Evolutionary conservation across 257 asterid genomes (phyloP), one percentile per base, ranked within the genome.

Genomic region (Solanum tarijense): DNA sequence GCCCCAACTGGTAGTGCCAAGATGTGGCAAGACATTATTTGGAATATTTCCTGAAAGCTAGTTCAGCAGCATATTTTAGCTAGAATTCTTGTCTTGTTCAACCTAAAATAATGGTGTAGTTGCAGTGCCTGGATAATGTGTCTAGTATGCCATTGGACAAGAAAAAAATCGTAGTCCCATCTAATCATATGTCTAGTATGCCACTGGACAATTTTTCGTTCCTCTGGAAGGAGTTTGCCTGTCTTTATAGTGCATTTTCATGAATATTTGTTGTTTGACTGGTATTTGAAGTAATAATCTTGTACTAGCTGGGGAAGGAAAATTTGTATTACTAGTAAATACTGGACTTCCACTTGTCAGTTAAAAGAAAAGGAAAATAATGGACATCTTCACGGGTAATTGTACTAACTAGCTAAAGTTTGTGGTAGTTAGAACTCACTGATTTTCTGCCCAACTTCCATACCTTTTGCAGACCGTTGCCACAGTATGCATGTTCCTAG

Each of bases 401-500:
- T 81, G 39, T 46, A 43, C 39, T 25, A 46, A 82, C 14, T 48
- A 29, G 69, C 86, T 48, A 31, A 82, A 75, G 71, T 87, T 74
- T 86, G 89, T 21, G 55, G 65, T 79, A 79, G 84, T 25, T 62
- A 14, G 55, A 25, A 68, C 23, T 32, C 21, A 86, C 60, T 69
- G 48, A 14, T 72, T 55, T 66, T 79, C 88, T 86, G 88, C 84
- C 87, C 31, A 91, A 23, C 86, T 83, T 83, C 58, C 71, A 8
- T 85, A 21, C 52, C 23, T 83, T 87, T 84, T 87, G 94, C 93
- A 96, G 99, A 94, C 93, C 12, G 92, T 97, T 86, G 99, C 99
- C 81, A 97, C 98, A 6, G 98, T 95, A n/a, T 97, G 99, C 41
- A 97, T 97, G 99, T 97, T 97, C 91, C 95, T 97, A n/a, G 99